phyloP scores from a whole-genome alignment of 257 asterid species.

The Marsdenia floribunda region DNA sequence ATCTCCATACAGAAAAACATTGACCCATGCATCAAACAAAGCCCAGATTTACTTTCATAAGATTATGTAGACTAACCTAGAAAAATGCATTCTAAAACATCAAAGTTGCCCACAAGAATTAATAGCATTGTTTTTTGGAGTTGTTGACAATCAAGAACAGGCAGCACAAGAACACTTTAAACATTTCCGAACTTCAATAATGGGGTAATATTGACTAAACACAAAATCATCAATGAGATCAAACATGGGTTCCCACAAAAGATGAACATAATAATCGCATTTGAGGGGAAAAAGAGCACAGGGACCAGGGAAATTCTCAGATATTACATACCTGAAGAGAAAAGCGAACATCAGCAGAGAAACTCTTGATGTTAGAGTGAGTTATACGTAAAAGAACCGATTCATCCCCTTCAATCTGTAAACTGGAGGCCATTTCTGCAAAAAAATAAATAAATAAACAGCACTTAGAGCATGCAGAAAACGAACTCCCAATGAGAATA shows the following conservation, averaged over 20 bases:
- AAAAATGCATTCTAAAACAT: background rate
- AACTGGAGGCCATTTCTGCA: constrained; percentile 46
- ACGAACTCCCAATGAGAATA: background rate
- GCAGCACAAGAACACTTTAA: background rate
- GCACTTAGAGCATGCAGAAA: background rate
- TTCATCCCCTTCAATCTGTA: constrained; percentile 71
- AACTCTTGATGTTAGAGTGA: constrained; percentile 85
- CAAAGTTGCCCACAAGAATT: background rate
- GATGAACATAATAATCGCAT: background rate
- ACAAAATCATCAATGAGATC: background rate
- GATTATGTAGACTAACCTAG: background rate
- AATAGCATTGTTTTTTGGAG: background rate
- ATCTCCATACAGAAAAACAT: background rate
- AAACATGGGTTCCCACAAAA: background rate
- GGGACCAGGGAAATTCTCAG: background rate
- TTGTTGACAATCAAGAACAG: background rate
- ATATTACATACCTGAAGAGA: constrained; percentile 50
- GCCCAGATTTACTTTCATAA: background rate
- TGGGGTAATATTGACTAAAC: background rate
- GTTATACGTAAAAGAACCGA: constrained; percentile 63
- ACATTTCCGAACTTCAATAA: background rate
- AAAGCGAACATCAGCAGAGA: constrained; percentile 64
- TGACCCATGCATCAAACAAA: background rate
- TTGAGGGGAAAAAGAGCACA: background rate
- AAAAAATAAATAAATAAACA: background rate